Base-by-base conservation (phyloP, 2,329 filamentous ascomycete genomes). In the Ophiostoma sp. region DNA sequence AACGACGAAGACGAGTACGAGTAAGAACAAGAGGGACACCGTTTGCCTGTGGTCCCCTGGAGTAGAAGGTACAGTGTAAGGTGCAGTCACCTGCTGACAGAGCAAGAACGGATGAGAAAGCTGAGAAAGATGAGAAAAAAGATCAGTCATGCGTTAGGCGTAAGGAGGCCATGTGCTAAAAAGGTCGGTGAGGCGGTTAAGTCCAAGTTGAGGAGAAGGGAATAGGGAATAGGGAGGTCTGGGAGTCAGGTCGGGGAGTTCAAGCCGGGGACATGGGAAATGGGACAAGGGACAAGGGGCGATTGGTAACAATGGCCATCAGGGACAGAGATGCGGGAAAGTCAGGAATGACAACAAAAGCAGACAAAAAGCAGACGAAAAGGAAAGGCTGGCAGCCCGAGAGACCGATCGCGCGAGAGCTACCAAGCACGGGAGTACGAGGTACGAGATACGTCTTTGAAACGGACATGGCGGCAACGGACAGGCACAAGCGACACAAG, bases 331-430 rank as follows among this genome's bases (percentile, higher is more conserved):
- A 39, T 19, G 17, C 57, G 57, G 57, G 57, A 63, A 63, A 39
- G 57, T n/a, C 57, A 63, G 57, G 57, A 61, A 22, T n/a, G 17
- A 61, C 28, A 61, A 61, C 15, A 1, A n/a, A 55, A 55, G 50
- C 22, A 22, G n/a, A 9, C 25, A 28, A 6, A 17, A 12, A 28
- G 50, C 3, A 48, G 1, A 48, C 2, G 15, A 48, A 48, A 48
- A 48, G 33, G 25, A 15, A 3, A 57, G 52, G 50, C 50, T 55
- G 50, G 22, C 22, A 39, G 33, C 31, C 57, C 61, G 61, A 66
- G 61, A 28, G 39, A 17, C 36, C 61, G 61, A 66, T 39, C 6
- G 61, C 61, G 61, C 61, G 61, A 66, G 61, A 17, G 61, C n/a
- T 28, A 22, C 12, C 8, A 25, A 11, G 22, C 6, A 25, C n/a